Percentiles rank a stretch among this genome's conserved stretches.
phyloP scores from a whole-genome alignment of 1,139 yeast genomes.

The Debaryomyces subglobosus region DNA sequence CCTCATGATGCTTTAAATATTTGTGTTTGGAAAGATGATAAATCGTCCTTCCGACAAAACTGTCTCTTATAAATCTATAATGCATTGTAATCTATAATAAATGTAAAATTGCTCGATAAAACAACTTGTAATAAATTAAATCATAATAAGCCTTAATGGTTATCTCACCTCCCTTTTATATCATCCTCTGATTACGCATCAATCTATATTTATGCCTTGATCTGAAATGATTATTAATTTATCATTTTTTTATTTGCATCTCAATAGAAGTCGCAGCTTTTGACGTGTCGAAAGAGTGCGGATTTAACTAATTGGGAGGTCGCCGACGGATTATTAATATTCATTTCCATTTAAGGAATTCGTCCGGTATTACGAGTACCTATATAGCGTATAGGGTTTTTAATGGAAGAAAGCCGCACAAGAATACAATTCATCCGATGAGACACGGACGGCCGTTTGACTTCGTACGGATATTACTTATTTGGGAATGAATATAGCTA shows the following conservation, averaged over 20 bases:
- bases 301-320: background rate
- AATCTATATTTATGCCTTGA: background rate
- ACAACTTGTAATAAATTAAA: background rate
- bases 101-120: background rate
- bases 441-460: background rate
- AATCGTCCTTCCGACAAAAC: slow-evolving; percentile 36
- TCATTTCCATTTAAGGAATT: background rate
- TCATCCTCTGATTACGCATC: background rate
- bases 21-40: slow-evolving; percentile 38
- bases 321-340: background rate
- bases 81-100: slow-evolving; percentile 8
- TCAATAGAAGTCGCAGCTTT: background rate
- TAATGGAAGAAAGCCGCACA: background rate
- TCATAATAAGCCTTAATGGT: background rate
- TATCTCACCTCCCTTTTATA: background rate
- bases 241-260: background rate
- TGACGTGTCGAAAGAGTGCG: background rate
- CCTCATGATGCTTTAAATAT: slow-evolving; percentile 34
- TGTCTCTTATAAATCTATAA: slow-evolving; percentile 31
- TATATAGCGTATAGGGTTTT: background rate
- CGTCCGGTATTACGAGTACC: background rate
- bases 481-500: too few relatives aligned
- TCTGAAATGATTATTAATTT: background rate
- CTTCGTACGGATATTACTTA: background rate
- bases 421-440: too few relatives aligned